Conservation (phyloP, 345 rosid genomes). For the Leavenworthia alabamica region DNA sequence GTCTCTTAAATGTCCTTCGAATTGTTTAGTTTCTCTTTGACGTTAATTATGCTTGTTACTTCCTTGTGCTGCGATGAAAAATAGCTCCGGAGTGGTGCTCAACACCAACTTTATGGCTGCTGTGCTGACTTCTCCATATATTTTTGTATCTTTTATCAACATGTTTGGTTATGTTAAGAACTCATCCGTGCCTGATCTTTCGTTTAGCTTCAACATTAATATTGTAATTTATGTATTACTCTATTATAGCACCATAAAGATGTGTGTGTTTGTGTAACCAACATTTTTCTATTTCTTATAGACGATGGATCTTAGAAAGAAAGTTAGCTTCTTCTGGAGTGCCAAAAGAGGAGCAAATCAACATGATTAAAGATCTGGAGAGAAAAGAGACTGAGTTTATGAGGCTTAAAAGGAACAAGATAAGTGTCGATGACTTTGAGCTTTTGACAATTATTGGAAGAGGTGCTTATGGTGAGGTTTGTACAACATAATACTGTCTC, state of each 20-base stretch:
- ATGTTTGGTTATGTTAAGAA: too few species aligned
- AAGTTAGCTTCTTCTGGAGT: conserved; percentile 82
- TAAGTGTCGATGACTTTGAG: conserved; percentile 90
- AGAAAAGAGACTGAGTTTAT: conserved; percentile 91
- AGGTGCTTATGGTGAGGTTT: conserved; percentile 96
- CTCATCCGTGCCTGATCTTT: background rate
- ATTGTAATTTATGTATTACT: background rate
- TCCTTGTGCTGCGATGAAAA: too few species aligned
- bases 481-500: conserved; percentile 15
- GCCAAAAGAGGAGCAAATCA: conserved; percentile 80
- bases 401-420: conserved; percentile 90
- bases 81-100: background rate
- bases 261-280: too few species aligned
- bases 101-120: too few species aligned
- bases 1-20: too few species aligned
- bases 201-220: background rate
- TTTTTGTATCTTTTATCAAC: too few species aligned
- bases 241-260: background rate
- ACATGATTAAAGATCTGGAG: conserved; percentile 86
- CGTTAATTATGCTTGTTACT: too few species aligned
- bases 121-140: too few species aligned
- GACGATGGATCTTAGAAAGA: conserved; percentile 93
- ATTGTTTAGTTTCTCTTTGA: too few species aligned
- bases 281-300: conserved; percentile 35
- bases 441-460: conserved; percentile 72